Conservation (phyloP, 805 yeast genomes). For the Kodamaea lidongshanica region DNA sequence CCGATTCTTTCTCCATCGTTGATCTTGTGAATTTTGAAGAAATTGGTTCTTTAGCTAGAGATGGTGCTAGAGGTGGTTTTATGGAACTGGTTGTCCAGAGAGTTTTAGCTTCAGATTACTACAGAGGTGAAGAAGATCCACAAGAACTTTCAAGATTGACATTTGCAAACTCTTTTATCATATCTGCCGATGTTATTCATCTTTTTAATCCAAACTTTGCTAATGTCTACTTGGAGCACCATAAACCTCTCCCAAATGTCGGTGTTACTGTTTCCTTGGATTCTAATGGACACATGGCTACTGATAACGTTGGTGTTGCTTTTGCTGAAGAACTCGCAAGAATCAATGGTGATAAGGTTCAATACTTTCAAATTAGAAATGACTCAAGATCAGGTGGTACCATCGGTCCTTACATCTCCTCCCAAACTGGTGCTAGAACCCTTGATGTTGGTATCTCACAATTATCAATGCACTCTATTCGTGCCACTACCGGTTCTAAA, state of each 20-base stretch:
- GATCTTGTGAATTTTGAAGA: constrained; percentile 78
- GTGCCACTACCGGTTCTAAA: constrained; percentile 73
- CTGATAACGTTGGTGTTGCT: constrained; percentile 69
- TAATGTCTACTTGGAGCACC: constrained; percentile 65
- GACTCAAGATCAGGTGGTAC: constrained; percentile 85
- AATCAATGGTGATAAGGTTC: constrained; percentile 57
- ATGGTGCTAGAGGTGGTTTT: constrained; percentile 77
- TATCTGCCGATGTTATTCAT: constrained; percentile 83
- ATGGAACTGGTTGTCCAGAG: constrained; percentile 60
- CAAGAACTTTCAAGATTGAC: constrained; percentile 31
- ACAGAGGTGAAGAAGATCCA: constrained; percentile 15
- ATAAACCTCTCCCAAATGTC: constrained; percentile 72
- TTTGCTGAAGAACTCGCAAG: constrained; percentile 65
- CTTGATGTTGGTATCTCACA: constrained; percentile 81
- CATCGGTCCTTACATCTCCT: constrained; percentile 67
- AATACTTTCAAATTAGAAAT: constrained; percentile 82
- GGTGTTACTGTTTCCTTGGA: constrained; percentile 70
- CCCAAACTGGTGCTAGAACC: constrained; percentile 66
- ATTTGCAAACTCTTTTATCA: constrained; percentile 69
- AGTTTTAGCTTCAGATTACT: constrained; percentile 31
- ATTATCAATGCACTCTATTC: constrained; percentile 78
- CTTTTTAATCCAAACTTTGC: constrained; percentile 73
- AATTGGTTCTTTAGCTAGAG: constrained; percentile 72
- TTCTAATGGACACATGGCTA: constrained; percentile 78
- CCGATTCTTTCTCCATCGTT: constrained; percentile 48